Percentiles rank a stretch among this genome's conserved stretches.
These are phyloP conservation scores for Geotrichum restrictum DNA, from an alignment of 1,139 yeast species.

Conservation along the genomic window DNA sequence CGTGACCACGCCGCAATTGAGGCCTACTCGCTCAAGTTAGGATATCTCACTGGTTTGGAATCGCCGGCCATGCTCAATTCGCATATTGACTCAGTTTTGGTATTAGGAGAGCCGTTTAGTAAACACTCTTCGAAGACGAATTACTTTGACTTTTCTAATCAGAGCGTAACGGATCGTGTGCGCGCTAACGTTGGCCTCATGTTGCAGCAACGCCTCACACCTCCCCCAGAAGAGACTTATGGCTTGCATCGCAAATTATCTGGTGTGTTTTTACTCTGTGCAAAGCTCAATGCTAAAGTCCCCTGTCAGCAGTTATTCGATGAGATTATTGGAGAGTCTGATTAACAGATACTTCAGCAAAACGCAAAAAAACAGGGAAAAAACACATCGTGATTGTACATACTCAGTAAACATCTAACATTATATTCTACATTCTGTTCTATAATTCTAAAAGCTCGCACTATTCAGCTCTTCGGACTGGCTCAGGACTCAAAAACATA, in stretches of 20 bases:
- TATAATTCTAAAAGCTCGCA: no score
- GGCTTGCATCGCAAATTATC: constrained; percentile 90
- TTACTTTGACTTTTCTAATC: constrained; percentile 68
- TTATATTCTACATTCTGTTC: no score
- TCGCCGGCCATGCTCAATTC: constrained; percentile 83
- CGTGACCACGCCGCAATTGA: constrained; percentile 65
- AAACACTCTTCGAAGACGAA: constrained; percentile 43
- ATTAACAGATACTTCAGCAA: no score
- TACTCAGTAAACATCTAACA: no score
- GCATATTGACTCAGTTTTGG: constrained; percentile 85
- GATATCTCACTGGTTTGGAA: constrained; percentile 89
- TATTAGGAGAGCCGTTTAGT: constrained; percentile 87
- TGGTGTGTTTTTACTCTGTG: constrained; percentile 88
- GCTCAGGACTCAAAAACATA: constrained; percentile 11
- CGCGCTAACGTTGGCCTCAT: constrained; percentile 78
- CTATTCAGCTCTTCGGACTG: constrained; percentile 1
- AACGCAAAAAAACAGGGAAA: no score
- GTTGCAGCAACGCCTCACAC: constrained; percentile 87
- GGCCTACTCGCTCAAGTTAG: constrained; percentile 64
- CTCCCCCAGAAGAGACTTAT: constrained; percentile 98
- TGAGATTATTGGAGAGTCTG: constrained; percentile 57
- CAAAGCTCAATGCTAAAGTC: constrained; percentile 76
- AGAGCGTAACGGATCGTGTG: constrained; percentile 91
- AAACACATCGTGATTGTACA: no score
- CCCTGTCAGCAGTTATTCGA: constrained; percentile 76